Evolutionary conservation across 2,329 filamentous ascomycete genomes (phyloP), one percentile per base, ranked within the genome.

Genomic region (Diaporthe velutina): DNA sequence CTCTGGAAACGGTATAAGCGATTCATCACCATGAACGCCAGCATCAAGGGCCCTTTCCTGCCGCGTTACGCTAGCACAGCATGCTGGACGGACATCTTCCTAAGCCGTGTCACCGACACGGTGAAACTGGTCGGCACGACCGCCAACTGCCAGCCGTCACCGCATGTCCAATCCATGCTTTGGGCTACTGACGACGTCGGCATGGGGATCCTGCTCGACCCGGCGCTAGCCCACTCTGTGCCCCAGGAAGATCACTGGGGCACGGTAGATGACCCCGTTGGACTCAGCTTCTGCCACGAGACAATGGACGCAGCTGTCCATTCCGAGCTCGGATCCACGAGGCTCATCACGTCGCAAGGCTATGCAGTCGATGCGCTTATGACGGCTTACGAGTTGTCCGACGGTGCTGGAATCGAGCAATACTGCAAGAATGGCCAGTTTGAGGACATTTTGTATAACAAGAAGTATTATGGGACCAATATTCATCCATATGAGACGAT

Each of bases 71-170:
- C 78, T 79, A 80, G 78, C 57, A 42, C 76, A 2, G 73, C 70
- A 15, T 84, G 83, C 76, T 84, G 82, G 82, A 80, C 77, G n/a
- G 81, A 83, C 67, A 77, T 78, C 3, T 83, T 79, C 13, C 76
- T 83, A 2, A 70, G 76, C 25, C 78, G 78, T 19, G 19, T 83
- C 38, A 81, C 79, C 1, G 78, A 81, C 15, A 76, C 80, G 0
- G 75, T 77, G 12, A 81, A 80, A 81, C 78, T 84, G 38, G 81
- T 84, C 9, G 83, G 82, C 9, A 81, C 83, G 77, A 80, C 81
- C 1, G 77, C 77, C 25, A 82, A 80, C 68, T 83, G 82, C 75
- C 67, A 76, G 4, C 81, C 82, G 13, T 71, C 70, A 28, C 80
- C 79, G 38, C 82, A 83, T 66, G 73, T 83, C 6, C 81, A 83